A percentile compares a stretch with the other conserved stretches of the same genome.
phyloP scores from a whole-genome alignment of 1,139 yeast species.

The Arxiozyma slooffiae region DNA sequence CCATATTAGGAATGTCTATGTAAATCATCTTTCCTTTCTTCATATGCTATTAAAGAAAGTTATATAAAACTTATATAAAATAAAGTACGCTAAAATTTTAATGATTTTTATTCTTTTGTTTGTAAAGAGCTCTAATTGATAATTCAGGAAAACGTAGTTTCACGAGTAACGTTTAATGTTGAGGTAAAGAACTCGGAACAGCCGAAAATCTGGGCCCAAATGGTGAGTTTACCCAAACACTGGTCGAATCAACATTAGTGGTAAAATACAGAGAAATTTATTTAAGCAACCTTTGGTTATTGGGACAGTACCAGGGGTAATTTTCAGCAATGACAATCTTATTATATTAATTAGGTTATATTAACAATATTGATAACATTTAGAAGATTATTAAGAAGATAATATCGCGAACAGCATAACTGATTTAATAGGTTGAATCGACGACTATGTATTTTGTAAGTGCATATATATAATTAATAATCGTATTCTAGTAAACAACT shows the following conservation, averaged over 20 bases:
- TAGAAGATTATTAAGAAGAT: not conserved
- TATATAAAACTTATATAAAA: too few species aligned
- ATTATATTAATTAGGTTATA: not conserved
- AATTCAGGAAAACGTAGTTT: not conserved
- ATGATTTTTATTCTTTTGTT: too few species aligned
- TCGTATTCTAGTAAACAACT: too few species aligned
- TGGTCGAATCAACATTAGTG: not conserved
- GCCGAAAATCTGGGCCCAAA: not conserved
- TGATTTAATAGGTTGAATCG: not conserved
- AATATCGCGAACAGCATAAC: not conserved
- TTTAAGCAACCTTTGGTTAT: not conserved
- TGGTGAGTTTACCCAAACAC: not conserved
- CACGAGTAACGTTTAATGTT: not conserved
- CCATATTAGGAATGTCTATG: too few species aligned
- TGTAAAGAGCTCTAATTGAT: not conserved
- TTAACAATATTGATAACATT: not conserved
- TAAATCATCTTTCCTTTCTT: too few species aligned
- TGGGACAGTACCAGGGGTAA: not conserved
- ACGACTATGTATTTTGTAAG: too few species aligned
- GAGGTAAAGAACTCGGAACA: not conserved
- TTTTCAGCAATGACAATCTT: not conserved
- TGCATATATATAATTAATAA: too few species aligned
- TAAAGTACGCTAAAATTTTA: not conserved
- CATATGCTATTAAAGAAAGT: too few species aligned
- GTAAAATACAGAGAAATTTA: not conserved